A percentile compares a stretch with the other conserved stretches of the same genome.
phyloP scores from a whole-genome alignment of 78 protist genomes.

The slime mould (Dictyostelium discoideum) region DNA sequence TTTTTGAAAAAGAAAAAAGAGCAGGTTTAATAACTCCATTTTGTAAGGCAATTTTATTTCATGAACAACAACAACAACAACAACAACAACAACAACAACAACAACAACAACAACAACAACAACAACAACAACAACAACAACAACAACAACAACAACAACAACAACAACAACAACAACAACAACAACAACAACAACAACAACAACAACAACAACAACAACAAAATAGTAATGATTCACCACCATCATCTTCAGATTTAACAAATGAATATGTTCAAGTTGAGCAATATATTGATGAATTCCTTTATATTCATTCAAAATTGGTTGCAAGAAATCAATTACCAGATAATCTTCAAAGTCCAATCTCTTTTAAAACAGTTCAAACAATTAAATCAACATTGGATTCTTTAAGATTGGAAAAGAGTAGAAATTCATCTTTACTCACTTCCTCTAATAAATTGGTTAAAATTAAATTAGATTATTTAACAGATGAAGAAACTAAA shows the following conservation, averaged over 20 bases:
- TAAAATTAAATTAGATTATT: constrained; percentile 59
- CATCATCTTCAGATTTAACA: neutral
- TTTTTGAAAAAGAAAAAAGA: constrained; percentile 12
- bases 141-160: neutral
- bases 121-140: neutral
- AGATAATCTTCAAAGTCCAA: neutral
- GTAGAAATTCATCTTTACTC: no score
- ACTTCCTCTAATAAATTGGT: neutral
- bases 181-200: neutral
- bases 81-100: neutral
- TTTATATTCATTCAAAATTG: neutral
- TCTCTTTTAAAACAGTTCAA: neutral
- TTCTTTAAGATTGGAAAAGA: neutral
- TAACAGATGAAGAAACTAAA: constrained; percentile 55
- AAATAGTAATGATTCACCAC: neutral
- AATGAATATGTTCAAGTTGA: neutral
- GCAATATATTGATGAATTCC: neutral
- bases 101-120: neutral
- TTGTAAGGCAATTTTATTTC: constrained; percentile 20
- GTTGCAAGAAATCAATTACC: neutral
- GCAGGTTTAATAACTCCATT: constrained; percentile 2
- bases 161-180: neutral
- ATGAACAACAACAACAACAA: neutral
- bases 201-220: neutral
- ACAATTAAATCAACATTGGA: constrained; percentile 7